A percentile compares a stretch with the other conserved stretches of the same genome.
phyloP scores from a whole-genome alignment of 805 yeast genomes.

The Sugiyamaella qingdaonensis region DNA sequence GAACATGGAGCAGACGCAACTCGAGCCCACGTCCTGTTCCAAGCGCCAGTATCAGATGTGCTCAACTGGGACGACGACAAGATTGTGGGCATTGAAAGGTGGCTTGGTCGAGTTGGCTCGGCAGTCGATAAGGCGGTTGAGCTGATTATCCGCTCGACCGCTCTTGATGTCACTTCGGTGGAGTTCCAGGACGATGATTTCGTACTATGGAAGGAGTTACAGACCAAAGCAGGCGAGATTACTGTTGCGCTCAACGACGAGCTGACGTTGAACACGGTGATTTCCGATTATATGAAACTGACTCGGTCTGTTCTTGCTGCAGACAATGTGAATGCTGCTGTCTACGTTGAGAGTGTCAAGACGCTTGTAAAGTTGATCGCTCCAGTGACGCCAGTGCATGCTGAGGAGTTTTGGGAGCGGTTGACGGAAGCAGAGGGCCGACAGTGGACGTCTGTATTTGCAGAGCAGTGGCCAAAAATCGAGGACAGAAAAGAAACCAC shows the following conservation, averaged over 20 bases:
- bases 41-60: slow-evolving; percentile 79
- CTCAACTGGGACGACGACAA: slow-evolving; percentile 87
- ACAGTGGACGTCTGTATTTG: slow-evolving; percentile 48
- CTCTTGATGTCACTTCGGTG: slow-evolving; percentile 14
- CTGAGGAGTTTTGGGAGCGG: slow-evolving; percentile 77
- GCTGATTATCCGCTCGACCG: not conserved
- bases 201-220: slow-evolving; percentile 54
- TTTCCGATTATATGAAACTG: slow-evolving; percentile 86
- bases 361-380: slow-evolving; percentile 60
- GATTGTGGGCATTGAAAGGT: slow-evolving; percentile 82
- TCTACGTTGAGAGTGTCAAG: slow-evolving; percentile 48
- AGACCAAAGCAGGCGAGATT: slow-evolving; percentile 44
- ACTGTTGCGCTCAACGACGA: slow-evolving; percentile 56
- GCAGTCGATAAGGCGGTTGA: slow-evolving; percentile 10
- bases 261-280: slow-evolving; percentile 72
- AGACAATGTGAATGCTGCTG: slow-evolving; percentile 33
- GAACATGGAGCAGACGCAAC: slow-evolving; percentile 91
- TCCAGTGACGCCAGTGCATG: slow-evolving; percentile 76
- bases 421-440: slow-evolving; percentile 31
- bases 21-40: slow-evolving; percentile 88
- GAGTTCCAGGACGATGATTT: slow-evolving; percentile 44
- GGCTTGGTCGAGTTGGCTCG: slow-evolving; percentile 61
- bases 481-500: slow-evolving; percentile 19
- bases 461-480: slow-evolving; percentile 65
- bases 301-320: slow-evolving; percentile 49